Evolutionary conservation across 306 rosid genomes (phyloP), one percentile per base, ranked within the genome.

Genomic region (Boehmeria nivea): DNA sequence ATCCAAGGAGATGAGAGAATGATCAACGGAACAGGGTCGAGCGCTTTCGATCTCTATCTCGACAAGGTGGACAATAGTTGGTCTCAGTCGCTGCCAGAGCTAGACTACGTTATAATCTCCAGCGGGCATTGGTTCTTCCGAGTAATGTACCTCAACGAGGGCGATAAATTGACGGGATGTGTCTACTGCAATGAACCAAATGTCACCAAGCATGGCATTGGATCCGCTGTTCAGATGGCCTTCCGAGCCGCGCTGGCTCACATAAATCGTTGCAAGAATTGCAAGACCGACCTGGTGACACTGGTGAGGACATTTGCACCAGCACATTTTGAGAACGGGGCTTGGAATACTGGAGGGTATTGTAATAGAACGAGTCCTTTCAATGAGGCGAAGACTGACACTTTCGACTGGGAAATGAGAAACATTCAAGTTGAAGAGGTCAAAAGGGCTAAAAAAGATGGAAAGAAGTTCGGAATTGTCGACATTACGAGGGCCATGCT

Each of bases 61-160:
- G 89, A 91, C 71, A 75, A 71, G 57, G 57, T 78, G 1, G 98
- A 91, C 1, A 42, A 64, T 12, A 37, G 55, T 18, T 87, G 96
- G 98, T 54, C 64, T 1, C 56, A 18, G 8, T 67, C 56, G n/a
- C 58, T 91, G 1, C 87, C 76, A 0, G 67, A 76, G 12, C 21
- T 91, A 10, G 94, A 91, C 69, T 87, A 87, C 13, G 79, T 81
- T 10, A 27, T 91, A 1, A 57, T 87, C 66, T 91, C 96, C 1
- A 74, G 8, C 2, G 98, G 84, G 6, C 95, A 91, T 54, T 91
- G 98, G 98, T 91, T 84, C 51, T 87, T 84, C 57, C 61, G 95
- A 45, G 27, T 62, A 14, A 42, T 82, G 77, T 83, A 80, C 26
- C 74, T 91, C 1, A 66, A 72, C 14, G 60, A 80, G 54, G 77